These are phyloP conservation scores for Elasticomyces elasticus DNA, from an alignment of 495 filamentous ascomycete species.

Conservation along the genomic window DNA sequence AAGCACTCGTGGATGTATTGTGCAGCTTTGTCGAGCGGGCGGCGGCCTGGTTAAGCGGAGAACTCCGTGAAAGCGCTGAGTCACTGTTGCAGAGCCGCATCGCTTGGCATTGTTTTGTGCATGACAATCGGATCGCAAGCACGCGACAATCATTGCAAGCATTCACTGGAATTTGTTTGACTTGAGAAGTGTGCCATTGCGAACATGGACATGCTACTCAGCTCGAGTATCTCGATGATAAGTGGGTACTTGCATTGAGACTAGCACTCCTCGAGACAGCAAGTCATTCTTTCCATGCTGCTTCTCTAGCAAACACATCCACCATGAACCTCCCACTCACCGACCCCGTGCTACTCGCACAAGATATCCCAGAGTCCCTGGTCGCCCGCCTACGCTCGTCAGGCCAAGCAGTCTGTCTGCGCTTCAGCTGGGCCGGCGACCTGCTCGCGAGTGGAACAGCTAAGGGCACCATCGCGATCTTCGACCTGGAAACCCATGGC, in stretches of 20 bases:
- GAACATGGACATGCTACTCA: background rate
- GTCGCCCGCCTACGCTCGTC: conserved; percentile 68
- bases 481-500: conserved; percentile 93
- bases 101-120: too few species aligned
- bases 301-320: background rate
- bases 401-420: conserved; percentile 59
- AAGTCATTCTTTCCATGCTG: background rate
- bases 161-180: too few species aligned
- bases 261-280: background rate
- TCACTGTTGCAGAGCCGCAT: too few species aligned
- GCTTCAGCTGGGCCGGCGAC: conserved; percentile 90
- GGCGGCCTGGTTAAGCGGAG: background rate
- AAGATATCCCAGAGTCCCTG: conserved; percentile 88
- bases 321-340: conserved; percentile 69
- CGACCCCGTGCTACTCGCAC: conserved; percentile 75
- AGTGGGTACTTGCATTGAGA: background rate
- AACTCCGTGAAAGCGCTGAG: background rate
- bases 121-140: too few species aligned
- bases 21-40: background rate
- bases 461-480: conserved; percentile 89
- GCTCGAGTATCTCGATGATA: too few species aligned
- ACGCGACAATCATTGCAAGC: too few species aligned
- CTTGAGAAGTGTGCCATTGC: too few species aligned
- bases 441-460: conserved; percentile 86
- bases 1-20: background rate